Conservation (phyloP, 225 moss, liverwort and hornwort genomes). For the Pleurozium schreberi region DNA sequence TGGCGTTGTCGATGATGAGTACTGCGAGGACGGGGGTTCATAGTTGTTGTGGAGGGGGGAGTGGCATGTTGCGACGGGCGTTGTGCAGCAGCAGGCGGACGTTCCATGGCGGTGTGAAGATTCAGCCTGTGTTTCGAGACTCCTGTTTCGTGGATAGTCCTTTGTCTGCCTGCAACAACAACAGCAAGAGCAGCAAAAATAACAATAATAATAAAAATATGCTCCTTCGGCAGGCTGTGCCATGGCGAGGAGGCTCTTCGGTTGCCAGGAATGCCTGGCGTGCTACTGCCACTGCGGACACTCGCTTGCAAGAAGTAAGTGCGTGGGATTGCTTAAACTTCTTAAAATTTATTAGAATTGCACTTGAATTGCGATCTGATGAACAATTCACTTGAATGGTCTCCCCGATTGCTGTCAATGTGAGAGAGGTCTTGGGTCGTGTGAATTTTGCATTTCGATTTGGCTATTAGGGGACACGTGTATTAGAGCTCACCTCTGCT, state of each 20-base stretch:
- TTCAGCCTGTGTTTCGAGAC: slow-evolving; percentile 7
- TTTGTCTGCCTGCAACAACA: not conserved
- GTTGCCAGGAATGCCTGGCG: slow-evolving; percentile 1
- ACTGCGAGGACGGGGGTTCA: not conserved
- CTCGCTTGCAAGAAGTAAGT: slow-evolving; percentile 5
- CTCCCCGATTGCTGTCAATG: not conserved
- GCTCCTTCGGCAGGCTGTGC: slow-evolving; percentile 3
- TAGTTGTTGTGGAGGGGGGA: not conserved
- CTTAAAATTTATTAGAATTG: not conserved
- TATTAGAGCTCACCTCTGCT: too few relatives aligned
- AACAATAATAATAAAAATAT: not conserved
- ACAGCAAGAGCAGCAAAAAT: too few relatives aligned
- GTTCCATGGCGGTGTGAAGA: slow-evolving; percentile 5
- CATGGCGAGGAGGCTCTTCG: slow-evolving; percentile 10
- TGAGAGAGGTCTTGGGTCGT: not conserved
- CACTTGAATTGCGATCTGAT: not conserved
- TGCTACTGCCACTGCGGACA: not conserved
- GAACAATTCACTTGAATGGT: not conserved
- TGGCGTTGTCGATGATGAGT: slow-evolving; percentile 9
- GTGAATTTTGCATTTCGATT: not conserved
- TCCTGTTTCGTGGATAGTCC: not conserved
- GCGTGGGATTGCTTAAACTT: not conserved
- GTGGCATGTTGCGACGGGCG: not conserved
- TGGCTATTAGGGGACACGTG: not conserved
- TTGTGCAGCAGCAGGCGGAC: not conserved